Percentiles rank a stretch among this genome's conserved stretches.
Evolutionary conservation across 108 stramenopile genomes (phyloP).

Genomic region (Cyclostephanos tholiformis): DNA sequence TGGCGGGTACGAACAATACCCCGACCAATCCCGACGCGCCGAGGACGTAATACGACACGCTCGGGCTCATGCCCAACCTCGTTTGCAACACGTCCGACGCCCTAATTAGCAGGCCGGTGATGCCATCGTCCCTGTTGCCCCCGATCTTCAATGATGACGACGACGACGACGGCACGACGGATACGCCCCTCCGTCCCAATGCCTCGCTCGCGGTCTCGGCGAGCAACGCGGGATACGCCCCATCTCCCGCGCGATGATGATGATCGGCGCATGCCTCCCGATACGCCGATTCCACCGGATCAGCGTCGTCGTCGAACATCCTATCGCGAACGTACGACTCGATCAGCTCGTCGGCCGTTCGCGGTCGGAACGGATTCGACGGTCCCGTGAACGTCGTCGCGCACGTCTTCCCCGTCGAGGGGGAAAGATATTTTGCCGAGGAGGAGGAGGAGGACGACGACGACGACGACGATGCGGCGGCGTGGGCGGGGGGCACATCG

Average conservation of each 20-base stretch:
- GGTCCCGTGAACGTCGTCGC: too few relatives aligned
- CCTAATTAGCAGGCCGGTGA: constrained; percentile 24
- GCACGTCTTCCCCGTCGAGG: too few relatives aligned
- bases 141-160: not conserved
- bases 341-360: constrained; percentile 64
- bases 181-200: constrained; percentile 26
- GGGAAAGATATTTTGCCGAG: too few relatives aligned
- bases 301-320: constrained; percentile 82
- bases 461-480: constrained; percentile 19
- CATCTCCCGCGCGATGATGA: not conserved
- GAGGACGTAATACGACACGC: constrained; percentile 42
- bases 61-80: constrained; percentile 14
- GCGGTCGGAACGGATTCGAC: constrained; percentile 36
- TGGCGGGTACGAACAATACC: constrained; percentile 29
- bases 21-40: constrained; percentile 30
- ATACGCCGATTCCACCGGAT: constrained; percentile 80
- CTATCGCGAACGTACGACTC: constrained; percentile 70
- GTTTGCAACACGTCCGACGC: constrained; percentile 36
- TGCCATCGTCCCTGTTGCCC: constrained; percentile 23
- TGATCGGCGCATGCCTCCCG: constrained; percentile 62
- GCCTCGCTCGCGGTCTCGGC: constrained; percentile 44
- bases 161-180: constrained; percentile 5
- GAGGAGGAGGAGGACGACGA: too few relatives aligned
- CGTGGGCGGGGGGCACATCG: not conserved
- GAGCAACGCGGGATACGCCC: constrained; percentile 41